These are phyloP conservation scores for Aspergillus ochraceus DNA, from an alignment of 2,329 filamentous ascomycete genomes.

Conservation along the genomic window DNA sequence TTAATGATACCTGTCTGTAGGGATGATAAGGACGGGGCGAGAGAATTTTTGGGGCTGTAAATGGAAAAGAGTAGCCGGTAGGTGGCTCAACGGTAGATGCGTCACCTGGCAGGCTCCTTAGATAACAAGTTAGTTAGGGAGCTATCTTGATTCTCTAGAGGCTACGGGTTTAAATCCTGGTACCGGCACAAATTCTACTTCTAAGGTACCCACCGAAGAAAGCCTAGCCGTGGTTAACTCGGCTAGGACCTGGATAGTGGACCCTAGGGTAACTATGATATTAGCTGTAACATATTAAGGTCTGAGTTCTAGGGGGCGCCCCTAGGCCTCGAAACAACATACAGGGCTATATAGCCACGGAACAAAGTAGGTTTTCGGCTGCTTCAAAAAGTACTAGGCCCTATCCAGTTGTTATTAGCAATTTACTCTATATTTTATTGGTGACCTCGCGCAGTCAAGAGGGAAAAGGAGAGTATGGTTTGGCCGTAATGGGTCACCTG, in stretches of 20 bases:
- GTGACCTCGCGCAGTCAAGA: no score
- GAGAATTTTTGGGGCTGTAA: no score
- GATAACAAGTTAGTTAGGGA: background rate
- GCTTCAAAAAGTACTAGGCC: background rate
- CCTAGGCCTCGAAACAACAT: background rate
- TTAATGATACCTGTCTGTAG: conserved; percentile 2
- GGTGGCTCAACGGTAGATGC: background rate
- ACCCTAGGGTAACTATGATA: background rate
- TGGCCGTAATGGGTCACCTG: no score
- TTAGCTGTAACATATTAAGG: background rate
- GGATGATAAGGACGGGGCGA: no score
- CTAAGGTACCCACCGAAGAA: background rate
- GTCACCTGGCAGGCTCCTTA: background rate
- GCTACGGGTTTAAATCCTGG: background rate
- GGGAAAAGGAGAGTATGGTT: no score
- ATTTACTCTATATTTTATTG: background rate
- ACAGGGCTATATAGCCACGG: background rate
- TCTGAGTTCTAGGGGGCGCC: background rate
- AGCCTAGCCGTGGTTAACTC: background rate
- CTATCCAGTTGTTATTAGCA: background rate
- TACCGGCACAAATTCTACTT: background rate
- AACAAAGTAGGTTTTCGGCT: background rate
- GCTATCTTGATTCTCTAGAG: background rate
- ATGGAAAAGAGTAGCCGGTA: no score
- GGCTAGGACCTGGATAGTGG: background rate